Base-by-base conservation (phyloP, 129 eudicot genomes). In the Helianthus tuberosus region DNA sequence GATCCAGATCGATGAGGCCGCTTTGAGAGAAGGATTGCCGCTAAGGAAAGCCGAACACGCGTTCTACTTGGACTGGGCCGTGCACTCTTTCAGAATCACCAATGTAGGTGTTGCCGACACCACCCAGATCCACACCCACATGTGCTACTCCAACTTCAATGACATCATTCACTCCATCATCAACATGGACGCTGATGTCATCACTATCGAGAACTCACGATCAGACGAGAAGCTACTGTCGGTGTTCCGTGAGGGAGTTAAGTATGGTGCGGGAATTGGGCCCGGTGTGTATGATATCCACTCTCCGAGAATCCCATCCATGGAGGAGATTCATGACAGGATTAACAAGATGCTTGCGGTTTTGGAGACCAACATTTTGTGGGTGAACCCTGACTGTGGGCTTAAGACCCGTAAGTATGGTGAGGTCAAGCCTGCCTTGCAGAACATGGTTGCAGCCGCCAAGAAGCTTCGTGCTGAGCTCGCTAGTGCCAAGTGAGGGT, bases 91-190 rank as follows among this genome's bases (percentile, higher is more conserved):
- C 79, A 81, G 89, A 76, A 82, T 87, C 66, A 87, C 87, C 47
- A 84, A 84, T 39, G 81, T 69, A 10, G 89, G 92, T 11, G 84
- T 87, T 35, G 65, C 84, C 46, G 79, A 87, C 77, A 84, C 92
- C 55, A 84, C 88, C 61, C 89, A 92, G 98, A 89, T 92, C 68
- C 98, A 92, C 92, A 92, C 98, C 51, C 98, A 92, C 84, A 92
- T 92, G 98, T 92, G 98, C 88, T 92, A 92, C 87, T 92, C 98
- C 27, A 84, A 92, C 90, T 92, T 92, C 86, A 92, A 89, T 25
- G 98, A 92, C 78, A 92, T 92, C 75, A 92, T 92, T 69, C 95
- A 82, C 81, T 92, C 98, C 55, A 92, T 92, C 81, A 92, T 92
- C 72, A 71, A 90, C 91, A 93, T 93, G 98, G 98, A 93, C 17